Evolutionary conservation across 2,329 filamentous ascomycete genomes (phyloP).

Genomic region (Corynespora cassiicola): DNA sequence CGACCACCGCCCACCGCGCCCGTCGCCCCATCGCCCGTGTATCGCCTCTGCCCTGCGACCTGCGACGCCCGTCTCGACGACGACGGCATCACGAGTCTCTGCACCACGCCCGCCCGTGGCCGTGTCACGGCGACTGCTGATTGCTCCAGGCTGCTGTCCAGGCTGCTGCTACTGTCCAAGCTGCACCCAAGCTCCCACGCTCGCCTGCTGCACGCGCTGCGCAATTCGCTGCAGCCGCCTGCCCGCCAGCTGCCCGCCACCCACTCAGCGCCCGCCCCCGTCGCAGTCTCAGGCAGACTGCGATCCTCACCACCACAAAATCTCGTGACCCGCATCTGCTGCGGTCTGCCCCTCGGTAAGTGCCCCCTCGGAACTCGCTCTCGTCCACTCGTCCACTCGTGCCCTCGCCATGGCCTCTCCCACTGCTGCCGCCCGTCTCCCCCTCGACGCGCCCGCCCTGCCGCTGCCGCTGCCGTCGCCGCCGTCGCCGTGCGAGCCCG

Average conservation of each 20-base stretch:
- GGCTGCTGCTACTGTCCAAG: not conserved
- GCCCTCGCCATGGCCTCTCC: constrained; percentile 4
- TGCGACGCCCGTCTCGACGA: constrained; percentile 19
- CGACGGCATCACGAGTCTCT: constrained; percentile 29
- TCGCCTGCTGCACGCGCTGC: constrained; percentile 17
- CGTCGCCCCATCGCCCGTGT: not conserved
- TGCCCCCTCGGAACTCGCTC: constrained; percentile 18
- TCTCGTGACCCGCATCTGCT: constrained; percentile 42
- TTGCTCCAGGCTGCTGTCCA: not conserved
- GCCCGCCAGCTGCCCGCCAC: no score
- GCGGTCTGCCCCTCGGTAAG: constrained; percentile 44
- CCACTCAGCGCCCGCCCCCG: constrained; percentile 33
- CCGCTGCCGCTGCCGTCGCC: constrained; percentile 3
- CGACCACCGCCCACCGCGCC: constrained; percentile 5
- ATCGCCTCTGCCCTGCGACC: not conserved
- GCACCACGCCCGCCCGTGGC: constrained; percentile 32
- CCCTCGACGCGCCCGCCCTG: not conserved
- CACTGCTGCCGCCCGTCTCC: constrained; percentile 1
- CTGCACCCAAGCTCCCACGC: not conserved
- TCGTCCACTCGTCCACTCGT: constrained; percentile 13
- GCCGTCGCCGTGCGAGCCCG: no score
- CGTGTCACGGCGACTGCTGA: constrained; percentile 10
- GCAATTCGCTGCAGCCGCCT: constrained; percentile 2
- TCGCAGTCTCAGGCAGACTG: no score
- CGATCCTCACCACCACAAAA: constrained; percentile 34